Evolutionary conservation across 345 rosid genomes (phyloP).

Genomic region (Clarkia xantiana): DNA sequence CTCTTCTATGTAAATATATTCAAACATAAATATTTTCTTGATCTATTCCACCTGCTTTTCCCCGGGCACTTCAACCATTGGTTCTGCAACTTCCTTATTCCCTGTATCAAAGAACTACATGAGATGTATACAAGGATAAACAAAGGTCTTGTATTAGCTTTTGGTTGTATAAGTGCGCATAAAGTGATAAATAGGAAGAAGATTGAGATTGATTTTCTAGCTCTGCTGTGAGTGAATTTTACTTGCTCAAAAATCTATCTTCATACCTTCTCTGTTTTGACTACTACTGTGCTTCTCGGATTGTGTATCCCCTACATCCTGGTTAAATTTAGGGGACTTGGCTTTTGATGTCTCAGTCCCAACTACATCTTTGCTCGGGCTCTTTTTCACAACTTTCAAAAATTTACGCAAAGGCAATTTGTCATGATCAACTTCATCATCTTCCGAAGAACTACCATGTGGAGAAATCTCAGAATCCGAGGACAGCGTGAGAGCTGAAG

Average conservation of each 20-base stretch:
- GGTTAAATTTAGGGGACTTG: slow-evolving; percentile 15
- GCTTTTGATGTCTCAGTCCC: slow-evolving; percentile 14
- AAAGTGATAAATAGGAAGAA: neutral
- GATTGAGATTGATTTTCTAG: neutral
- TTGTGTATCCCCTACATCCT: slow-evolving; percentile 12
- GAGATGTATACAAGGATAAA: neutral
- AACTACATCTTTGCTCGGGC: slow-evolving; percentile 5
- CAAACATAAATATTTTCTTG: slow-evolving; percentile 8
- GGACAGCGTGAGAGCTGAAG: slow-evolving; percentile 32
- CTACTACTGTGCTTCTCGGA: slow-evolving; percentile 19
- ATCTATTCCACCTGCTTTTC: slow-evolving; percentile 19
- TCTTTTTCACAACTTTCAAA: slow-evolving; percentile 14
- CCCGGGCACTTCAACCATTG: slow-evolving; percentile 9
- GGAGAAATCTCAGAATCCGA: slow-evolving; percentile 41
- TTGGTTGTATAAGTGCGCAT: neutral
- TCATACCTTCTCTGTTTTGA: slow-evolving; percentile 20
- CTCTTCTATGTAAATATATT: no score
- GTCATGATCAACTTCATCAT: slow-evolving; percentile 13
- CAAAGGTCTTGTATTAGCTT: no score
- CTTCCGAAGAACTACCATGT: slow-evolving; percentile 22
- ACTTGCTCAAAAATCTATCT: neutral
- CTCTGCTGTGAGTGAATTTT: no score
- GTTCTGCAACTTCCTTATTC: slow-evolving; percentile 18
- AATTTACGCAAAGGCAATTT: slow-evolving; percentile 11
- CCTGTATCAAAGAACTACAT: slow-evolving; percentile 18